Evolutionary conservation across 345 rosid species (phyloP).

Genomic region (Combretum micranthum): DNA sequence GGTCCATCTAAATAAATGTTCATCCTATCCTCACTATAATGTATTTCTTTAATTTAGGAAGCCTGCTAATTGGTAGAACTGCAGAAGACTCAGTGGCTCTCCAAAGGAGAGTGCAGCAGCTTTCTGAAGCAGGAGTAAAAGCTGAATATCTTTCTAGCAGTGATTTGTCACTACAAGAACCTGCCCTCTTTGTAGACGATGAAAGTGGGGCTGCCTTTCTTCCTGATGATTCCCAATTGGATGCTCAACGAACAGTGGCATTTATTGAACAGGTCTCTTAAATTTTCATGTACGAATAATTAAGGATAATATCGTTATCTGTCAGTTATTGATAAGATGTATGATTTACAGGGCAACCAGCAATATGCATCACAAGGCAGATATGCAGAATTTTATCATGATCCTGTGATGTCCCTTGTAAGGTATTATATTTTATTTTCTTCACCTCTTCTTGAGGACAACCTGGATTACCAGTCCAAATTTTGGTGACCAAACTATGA

Average conservation of each 20-base stretch:
- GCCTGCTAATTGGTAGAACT: slow-evolving; percentile 64
- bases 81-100: slow-evolving; percentile 45
- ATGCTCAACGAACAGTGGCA: slow-evolving; percentile 64
- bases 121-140: slow-evolving; percentile 63
- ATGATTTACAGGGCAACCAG: slow-evolving; percentile 50
- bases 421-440: slow-evolving; percentile 28
- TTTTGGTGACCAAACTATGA: slow-evolving; percentile 1
- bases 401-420: slow-evolving; percentile 59
- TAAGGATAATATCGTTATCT: not conserved
- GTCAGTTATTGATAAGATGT: not conserved
- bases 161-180: slow-evolving; percentile 53
- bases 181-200: slow-evolving; percentile 43
- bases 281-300: slow-evolving; percentile 3
- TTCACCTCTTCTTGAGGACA: not conserved
- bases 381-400: slow-evolving; percentile 75
- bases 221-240: slow-evolving; percentile 80
- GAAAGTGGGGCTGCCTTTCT: slow-evolving; percentile 67
- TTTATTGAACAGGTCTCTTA: slow-evolving; percentile 57
- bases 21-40: not conserved
- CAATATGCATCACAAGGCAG: slow-evolving; percentile 51
- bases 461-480: not conserved
- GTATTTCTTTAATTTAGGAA: slow-evolving; percentile 38
- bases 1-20: not conserved
- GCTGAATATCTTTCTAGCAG: slow-evolving; percentile 55
- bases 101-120: slow-evolving; percentile 45